phyloP scores from a whole-genome alignment of 495 filamentous ascomycete species.

The Neurospora intermedia region DNA sequence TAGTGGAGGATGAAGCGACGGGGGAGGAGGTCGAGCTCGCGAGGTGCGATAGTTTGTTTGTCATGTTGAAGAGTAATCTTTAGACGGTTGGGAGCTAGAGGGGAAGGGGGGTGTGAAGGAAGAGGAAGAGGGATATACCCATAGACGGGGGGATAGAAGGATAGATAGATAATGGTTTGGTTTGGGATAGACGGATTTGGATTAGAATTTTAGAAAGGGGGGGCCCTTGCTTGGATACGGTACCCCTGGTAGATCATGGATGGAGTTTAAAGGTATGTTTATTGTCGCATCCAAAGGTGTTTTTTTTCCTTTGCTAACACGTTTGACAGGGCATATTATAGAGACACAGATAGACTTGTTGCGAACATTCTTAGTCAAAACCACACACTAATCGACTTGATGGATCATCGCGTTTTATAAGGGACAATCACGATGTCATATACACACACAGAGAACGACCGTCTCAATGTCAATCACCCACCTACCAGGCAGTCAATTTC shows the following conservation, averaged over 20 bases:
- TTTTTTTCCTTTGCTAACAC: neutral
- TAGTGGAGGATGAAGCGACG: constrained; percentile 23
- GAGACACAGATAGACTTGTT: neutral
- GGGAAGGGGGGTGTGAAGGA: neutral
- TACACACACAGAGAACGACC: too few species aligned
- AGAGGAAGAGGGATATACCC: neutral
- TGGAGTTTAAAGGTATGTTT: neutral
- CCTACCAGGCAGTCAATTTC: too few species aligned
- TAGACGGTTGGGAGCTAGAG: neutral
- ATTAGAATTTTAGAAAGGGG: neutral
- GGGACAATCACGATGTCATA: too few species aligned
- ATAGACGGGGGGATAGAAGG: neutral
- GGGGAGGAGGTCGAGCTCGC: constrained; percentile 30
- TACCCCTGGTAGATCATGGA: neutral
- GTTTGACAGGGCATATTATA: neutral
- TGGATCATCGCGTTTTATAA: neutral
- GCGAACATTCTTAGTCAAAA: neutral
- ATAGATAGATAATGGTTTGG: neutral
- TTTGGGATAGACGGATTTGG: neutral
- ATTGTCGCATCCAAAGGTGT: rapidly evolving
- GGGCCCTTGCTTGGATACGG: neutral
- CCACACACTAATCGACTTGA: neutral
- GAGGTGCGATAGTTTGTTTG: constrained; percentile 35
- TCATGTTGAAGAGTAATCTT: constrained; percentile 21
- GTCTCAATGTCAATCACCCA: too few species aligned